Evolutionary conservation across 2,329 filamentous ascomycete genomes (phyloP).

Genomic region (Aspergillus sp.): DNA sequence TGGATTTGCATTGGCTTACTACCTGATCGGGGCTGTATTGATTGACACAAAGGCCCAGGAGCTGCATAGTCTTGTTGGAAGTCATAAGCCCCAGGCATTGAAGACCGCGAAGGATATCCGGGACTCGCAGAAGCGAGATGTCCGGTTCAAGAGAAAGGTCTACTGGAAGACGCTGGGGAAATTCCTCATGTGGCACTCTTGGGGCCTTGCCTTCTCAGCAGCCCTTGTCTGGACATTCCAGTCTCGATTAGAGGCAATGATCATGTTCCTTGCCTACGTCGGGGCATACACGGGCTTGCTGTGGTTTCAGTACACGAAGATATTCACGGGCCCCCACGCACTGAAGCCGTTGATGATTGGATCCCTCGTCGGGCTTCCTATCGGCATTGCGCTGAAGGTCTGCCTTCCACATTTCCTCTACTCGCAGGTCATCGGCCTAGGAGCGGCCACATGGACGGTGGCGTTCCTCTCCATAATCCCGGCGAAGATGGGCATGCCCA

Average conservation of each 20-base stretch:
- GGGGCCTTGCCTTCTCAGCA: conserved; percentile 52
- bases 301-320: conserved; percentile 56
- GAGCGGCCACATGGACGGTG: conserved; percentile 52
- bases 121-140: conserved; percentile 46
- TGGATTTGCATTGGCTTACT: conserved; percentile 59
- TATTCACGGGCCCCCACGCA: conserved; percentile 52
- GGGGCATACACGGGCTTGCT: conserved; percentile 53
- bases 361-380: conserved; percentile 46
- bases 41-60: conserved; percentile 57
- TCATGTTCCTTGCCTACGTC: conserved; percentile 53
- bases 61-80: conserved; percentile 48
- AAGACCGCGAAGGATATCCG: conserved; percentile 45
- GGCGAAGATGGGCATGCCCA: conserved; percentile 51
- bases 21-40: conserved; percentile 56
- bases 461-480: conserved; percentile 51
- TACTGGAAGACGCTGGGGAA: conserved; percentile 53
- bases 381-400: conserved; percentile 48
- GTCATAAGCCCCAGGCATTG: conserved; percentile 43
- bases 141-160: conserved; percentile 47
- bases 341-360: conserved; percentile 51
- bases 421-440: conserved; percentile 51
- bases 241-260: conserved; percentile 39
- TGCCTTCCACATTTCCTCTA: conserved; percentile 44
- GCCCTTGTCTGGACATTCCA: conserved; percentile 56
- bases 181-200: conserved; percentile 54